Conservation (phyloP, 768 basidiomycete genomes). For the Amanita pseudoporphyria region DNA sequence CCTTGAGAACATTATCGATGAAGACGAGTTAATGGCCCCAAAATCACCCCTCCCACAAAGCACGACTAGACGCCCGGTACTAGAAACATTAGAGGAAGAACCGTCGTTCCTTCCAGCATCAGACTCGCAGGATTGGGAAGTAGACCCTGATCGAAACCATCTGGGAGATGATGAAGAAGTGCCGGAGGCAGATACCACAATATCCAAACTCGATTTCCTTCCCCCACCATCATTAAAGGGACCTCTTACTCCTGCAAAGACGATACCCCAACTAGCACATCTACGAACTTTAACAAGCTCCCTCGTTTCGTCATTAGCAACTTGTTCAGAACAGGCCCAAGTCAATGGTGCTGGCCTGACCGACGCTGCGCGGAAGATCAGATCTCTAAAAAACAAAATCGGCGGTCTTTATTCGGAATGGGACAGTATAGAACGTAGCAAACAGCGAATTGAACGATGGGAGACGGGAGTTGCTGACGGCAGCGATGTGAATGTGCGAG, state of each 20-base stretch:
- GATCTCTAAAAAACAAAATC: slow-evolving; percentile 76
- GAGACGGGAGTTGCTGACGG: slow-evolving; percentile 51
- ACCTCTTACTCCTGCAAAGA: slow-evolving; percentile 45
- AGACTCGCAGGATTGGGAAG: slow-evolving; percentile 48
- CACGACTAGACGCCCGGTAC: neutral
- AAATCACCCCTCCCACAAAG: slow-evolving; percentile 7
- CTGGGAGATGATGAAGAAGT: slow-evolving; percentile 41
- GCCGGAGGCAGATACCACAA: slow-evolving; percentile 33
- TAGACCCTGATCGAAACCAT: slow-evolving; percentile 38
- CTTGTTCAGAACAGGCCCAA: slow-evolving; percentile 82
- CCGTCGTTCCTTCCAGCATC: slow-evolving; percentile 18
- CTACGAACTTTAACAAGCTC: slow-evolving; percentile 68
- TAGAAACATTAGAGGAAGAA: slow-evolving; percentile 23
- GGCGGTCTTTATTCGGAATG: slow-evolving; percentile 74
- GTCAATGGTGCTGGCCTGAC: slow-evolving; percentile 80
- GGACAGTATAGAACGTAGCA: slow-evolving; percentile 79
- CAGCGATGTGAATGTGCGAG: slow-evolving; percentile 22
- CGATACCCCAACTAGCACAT: slow-evolving; percentile 58
- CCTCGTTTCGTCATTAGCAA: slow-evolving; percentile 63
- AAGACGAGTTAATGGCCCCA: slow-evolving; percentile 28
- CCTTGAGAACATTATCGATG: slow-evolving; percentile 37
- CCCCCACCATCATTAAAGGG: slow-evolving; percentile 37
- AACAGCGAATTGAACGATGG: slow-evolving; percentile 70
- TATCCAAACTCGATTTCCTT: slow-evolving; percentile 34
- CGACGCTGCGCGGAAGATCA: slow-evolving; percentile 80